Base-by-base conservation (phyloP, 306 rosid genomes). In the Morella rubra region DNA sequence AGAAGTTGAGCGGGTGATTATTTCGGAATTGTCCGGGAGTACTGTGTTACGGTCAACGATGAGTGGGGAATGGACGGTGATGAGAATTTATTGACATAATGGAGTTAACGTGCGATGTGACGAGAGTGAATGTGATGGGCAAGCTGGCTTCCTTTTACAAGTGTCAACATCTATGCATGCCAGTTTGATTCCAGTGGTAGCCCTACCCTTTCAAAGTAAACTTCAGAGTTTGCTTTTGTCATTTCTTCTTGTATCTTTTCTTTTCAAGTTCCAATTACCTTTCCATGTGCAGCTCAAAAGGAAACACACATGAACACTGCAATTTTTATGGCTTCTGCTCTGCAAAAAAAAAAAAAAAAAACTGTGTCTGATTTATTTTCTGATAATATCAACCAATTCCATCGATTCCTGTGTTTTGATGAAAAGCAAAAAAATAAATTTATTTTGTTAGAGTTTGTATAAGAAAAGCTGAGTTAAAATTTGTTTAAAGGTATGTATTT, bases 41-140 rank as follows among this genome's bases (percentile, higher is more conserved):
- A 86, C 87, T 89, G 85, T 86, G 73, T 8, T 12, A 1, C 71
- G 69, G 90, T 89, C 93, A 89, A 86, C 86, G 86, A 11, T 84
- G 79, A 75, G 71, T 60, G 47, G 41, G 59, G 84, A 79, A 73
- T 89, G 77, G 89, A 86, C 75, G 82, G 83, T 69, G 86, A 83
- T 79, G 73, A 77, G 84, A 84, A 83, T 37, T 76, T 78, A 22
- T 82, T 81, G 65, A 61, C 78, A 72, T 72, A 55, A 79, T 85
- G 61, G 82, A 84, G 18, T 84, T 75, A 62, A 75, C 73, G 46
- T 80, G 75, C 79, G 89, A 87, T 81, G 86, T 79, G 89, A 87
- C 89, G 20, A 46, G 40, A 61, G 10, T 15, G 74, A 54, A 66
- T 18, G 49, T 32, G 73, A 65, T 65, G 10, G 53, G 52, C 85